phyloP scores from a whole-genome alignment of 2,329 filamentous ascomycete genomes.

The Fusarium sp. region DNA sequence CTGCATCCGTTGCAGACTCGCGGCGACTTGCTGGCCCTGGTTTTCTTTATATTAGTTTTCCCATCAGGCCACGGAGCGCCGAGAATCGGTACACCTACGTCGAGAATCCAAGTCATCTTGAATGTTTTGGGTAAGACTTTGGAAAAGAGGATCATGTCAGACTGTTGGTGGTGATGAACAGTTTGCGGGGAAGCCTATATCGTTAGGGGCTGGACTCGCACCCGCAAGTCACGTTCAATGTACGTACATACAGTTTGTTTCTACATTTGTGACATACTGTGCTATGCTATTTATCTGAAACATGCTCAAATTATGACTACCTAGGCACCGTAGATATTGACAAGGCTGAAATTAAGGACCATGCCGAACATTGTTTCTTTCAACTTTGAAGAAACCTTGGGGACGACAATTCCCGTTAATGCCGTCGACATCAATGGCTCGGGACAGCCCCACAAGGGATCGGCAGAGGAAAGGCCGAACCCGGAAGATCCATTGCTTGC shows the following conservation, averaged over 20 bases:
- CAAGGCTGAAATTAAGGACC: background rate
- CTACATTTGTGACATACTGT: background rate
- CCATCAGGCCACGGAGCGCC: background rate
- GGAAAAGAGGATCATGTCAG: background rate
- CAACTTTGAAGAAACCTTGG: background rate
- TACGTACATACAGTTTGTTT: no score
- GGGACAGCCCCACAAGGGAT: background rate
- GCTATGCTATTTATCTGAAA: background rate
- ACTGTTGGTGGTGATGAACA: background rate
- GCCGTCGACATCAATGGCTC: background rate
- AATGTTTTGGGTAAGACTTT: background rate
- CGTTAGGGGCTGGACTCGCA: background rate
- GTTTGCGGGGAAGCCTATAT: background rate
- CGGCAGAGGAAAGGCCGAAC: background rate
- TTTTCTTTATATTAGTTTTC: background rate
- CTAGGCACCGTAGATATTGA: background rate
- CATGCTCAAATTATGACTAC: background rate
- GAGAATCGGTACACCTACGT: background rate
- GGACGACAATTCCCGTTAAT: background rate
- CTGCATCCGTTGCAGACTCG: background rate
- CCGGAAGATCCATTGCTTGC: no score
- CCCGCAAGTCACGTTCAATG: background rate
- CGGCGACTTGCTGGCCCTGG: background rate
- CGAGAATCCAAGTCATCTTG: background rate
- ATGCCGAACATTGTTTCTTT: background rate